A percentile compares a stretch with the other conserved stretches of the same genome.
Conservation (phyloP, 257 asterid genomes). For the Paulownia fortunei region DNA sequence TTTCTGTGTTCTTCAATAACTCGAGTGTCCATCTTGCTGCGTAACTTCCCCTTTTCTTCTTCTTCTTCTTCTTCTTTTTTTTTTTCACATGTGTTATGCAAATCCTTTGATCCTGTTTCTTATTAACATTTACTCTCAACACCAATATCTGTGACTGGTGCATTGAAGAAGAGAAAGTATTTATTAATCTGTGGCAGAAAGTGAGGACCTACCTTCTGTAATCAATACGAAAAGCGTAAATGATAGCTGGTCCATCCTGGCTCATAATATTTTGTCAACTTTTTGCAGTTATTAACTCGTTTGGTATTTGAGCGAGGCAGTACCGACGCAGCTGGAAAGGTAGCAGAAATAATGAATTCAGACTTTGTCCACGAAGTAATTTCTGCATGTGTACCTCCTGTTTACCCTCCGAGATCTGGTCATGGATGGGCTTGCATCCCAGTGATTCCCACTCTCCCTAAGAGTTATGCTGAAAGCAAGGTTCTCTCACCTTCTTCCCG, state of each 20-base stretch:
- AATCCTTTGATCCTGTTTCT: constrained; percentile 10
- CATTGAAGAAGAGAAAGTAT: constrained; percentile 9
- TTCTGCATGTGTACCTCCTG: constrained; percentile 99
- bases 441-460: constrained; percentile 77
- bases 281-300: constrained; percentile 91
- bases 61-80: no score
- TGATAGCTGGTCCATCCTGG: constrained; percentile 20
- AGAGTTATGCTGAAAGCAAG: constrained; percentile 65
- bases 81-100: not conserved
- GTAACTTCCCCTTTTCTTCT: no score
- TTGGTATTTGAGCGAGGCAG: constrained; percentile 90
- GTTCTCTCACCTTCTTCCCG: constrained; percentile 76
- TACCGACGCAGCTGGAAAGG: constrained; percentile 97
- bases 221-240: constrained; percentile 6
- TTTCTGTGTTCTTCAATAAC: constrained; percentile 5
- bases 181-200: constrained; percentile 21
- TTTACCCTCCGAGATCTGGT: constrained; percentile 96
- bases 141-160: constrained; percentile 17
- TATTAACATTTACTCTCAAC: not conserved
- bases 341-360: constrained; percentile 90
- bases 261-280: constrained; percentile 30
- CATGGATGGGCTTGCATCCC: constrained; percentile 99
- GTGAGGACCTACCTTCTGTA: constrained; percentile 24
- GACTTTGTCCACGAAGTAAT: constrained; percentile 98
- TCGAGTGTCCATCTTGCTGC: not conserved